phyloP scores from a whole-genome alignment of 2,329 filamentous ascomycete genomes.

The Didymella exigua region DNA sequence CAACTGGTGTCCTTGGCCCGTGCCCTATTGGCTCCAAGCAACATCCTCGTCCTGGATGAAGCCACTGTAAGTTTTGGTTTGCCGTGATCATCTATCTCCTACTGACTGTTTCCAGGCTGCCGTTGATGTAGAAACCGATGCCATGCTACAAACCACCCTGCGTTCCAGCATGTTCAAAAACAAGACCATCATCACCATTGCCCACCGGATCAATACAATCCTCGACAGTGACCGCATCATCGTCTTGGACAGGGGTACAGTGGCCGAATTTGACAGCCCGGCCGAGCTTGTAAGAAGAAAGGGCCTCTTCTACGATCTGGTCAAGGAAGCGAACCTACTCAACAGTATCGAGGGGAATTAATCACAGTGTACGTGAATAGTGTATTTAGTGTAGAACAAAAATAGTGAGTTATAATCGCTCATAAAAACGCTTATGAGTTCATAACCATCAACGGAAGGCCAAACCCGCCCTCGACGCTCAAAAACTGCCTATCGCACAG shows the following conservation, averaged over 20 bases:
- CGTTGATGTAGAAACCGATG: slow-evolving; percentile 72
- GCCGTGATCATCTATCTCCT: background rate
- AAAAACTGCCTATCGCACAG: background rate
- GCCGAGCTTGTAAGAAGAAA: slow-evolving; percentile 74
- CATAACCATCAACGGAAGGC: no score
- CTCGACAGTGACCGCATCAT: slow-evolving; percentile 87
- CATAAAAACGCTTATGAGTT: background rate
- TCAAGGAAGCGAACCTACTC: slow-evolving; percentile 84
- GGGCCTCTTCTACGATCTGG: slow-evolving; percentile 86
- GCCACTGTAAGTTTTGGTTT: slow-evolving; percentile 71
- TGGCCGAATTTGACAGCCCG: slow-evolving; percentile 92
- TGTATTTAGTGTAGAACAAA: background rate
- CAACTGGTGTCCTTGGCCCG: slow-evolving; percentile 93
- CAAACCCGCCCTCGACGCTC: background rate
- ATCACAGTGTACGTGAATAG: background rate
- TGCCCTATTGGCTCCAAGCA: slow-evolving; percentile 91
- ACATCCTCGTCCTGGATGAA: slow-evolving; percentile 96
- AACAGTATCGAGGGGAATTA: slow-evolving; percentile 25
- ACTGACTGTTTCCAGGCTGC: slow-evolving; percentile 56
- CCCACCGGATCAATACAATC: slow-evolving; percentile 97
- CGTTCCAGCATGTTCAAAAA: slow-evolving; percentile 77
- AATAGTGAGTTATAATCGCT: slow-evolving; percentile 1
- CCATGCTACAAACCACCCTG: slow-evolving; percentile 67
- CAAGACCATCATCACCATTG: slow-evolving; percentile 96
- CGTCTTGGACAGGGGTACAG: slow-evolving; percentile 86